Conservation (phyloP, 176 grass and related monocot species). For the Chloris gayana region DNA sequence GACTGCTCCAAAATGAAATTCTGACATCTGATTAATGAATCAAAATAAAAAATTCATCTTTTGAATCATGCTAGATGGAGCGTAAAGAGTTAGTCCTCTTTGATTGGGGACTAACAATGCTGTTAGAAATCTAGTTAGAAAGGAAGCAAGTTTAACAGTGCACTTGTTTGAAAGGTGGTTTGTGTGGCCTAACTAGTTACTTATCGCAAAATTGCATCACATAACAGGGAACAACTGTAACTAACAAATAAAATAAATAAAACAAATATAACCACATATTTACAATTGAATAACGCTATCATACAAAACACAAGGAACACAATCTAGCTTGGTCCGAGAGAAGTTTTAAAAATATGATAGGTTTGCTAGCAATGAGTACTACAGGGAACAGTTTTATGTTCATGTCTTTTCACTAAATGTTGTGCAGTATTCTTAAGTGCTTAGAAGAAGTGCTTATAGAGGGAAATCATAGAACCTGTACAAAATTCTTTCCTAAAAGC, state of each 20-base stretch:
- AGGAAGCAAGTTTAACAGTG: not conserved
- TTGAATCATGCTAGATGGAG: not conserved
- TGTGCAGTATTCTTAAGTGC: not conserved
- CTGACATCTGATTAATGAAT: conserved; percentile 29
- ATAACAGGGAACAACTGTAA: not conserved
- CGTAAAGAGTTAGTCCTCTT: not conserved
- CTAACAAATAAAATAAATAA: not conserved
- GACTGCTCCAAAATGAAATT: conserved; percentile 51
- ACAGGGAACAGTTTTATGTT: not conserved
- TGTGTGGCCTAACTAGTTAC: not conserved
- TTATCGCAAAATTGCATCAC: not conserved
- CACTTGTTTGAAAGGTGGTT: not conserved
- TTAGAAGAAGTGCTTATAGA: too few relatives aligned
- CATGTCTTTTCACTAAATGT: conserved; percentile 8
- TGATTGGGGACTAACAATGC: not conserved
- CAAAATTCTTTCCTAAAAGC: too few relatives aligned
- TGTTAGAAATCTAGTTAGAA: conserved; percentile 2
- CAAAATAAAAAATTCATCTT: conserved; percentile 19
- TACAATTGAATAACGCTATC: not conserved
- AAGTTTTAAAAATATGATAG: not conserved
- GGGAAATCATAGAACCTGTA: too few relatives aligned
- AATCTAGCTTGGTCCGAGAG: not conserved
- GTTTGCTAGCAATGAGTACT: not conserved
- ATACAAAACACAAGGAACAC: not conserved
- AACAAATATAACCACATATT: not conserved